A percentile compares a stretch with the other conserved stretches of the same genome.
phyloP scores from a whole-genome alignment of 78 protist genomes.

The Ministeria vibrans region DNA sequence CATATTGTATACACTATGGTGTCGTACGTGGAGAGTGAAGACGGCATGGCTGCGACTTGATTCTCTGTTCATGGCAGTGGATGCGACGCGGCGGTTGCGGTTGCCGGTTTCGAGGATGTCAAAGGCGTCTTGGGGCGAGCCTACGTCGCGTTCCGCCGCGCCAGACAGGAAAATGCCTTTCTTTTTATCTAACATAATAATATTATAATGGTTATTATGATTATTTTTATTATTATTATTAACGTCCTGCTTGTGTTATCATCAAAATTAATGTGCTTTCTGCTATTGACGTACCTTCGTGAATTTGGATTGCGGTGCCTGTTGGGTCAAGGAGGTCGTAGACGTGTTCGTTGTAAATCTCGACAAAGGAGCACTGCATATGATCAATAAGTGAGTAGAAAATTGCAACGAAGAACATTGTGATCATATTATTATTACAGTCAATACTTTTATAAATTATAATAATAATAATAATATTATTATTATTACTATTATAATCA shows the following conservation, averaged over 20 bases:
- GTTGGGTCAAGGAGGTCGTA: slow-evolving; percentile 23
- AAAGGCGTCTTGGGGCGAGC: background rate
- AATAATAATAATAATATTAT: no score
- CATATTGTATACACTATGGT: background rate
- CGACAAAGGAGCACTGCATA: slow-evolving; percentile 12
- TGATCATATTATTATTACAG: no score
- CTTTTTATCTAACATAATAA: background rate
- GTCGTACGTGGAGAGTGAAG: slow-evolving; percentile 21
- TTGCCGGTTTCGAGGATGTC: slow-evolving; percentile 25
- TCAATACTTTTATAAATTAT: no score
- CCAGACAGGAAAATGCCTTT: background rate
- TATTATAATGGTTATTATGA: background rate
- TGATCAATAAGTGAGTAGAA: no score
- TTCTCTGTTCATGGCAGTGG: slow-evolving; percentile 30
- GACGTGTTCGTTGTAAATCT: slow-evolving; percentile 44
- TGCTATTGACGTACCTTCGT: background rate
- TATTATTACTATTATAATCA: no score
- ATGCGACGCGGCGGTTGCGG: slow-evolving; percentile 1
- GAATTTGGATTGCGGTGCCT: background rate
- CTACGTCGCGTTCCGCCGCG: background rate
- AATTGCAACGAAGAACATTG: no score
- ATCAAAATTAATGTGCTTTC: background rate
- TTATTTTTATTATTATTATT: no score
- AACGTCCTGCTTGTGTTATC: background rate
- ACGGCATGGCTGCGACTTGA: slow-evolving; percentile 37